Percentiles rank a stretch among this genome's conserved stretches.
Conservation (phyloP, 208 protist genomes). For the Porcisia hertigi region DNA sequence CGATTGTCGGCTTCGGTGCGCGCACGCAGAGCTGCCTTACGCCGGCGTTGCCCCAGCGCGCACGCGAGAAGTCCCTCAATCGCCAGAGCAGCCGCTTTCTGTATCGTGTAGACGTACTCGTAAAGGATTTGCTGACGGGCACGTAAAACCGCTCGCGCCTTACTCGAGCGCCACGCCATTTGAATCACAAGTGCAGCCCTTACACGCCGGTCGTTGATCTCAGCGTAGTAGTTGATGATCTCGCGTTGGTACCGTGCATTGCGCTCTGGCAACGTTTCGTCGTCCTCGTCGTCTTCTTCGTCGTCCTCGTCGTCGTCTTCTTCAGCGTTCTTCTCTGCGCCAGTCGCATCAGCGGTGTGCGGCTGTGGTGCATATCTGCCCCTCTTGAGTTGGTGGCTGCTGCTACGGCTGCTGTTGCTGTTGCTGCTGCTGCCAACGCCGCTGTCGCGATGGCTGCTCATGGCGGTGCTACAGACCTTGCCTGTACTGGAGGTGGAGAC, state of each 20-base stretch:
- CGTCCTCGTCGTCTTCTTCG: slow-evolving; percentile 46
- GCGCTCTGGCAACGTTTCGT: slow-evolving; percentile 62
- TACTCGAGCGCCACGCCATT: slow-evolving; percentile 58
- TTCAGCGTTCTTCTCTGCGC: not conserved
- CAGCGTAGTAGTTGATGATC: slow-evolving; percentile 47
- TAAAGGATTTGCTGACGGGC: slow-evolving; percentile 69
- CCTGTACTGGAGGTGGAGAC: not conserved
- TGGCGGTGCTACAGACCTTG: not conserved
- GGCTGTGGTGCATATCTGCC: not conserved
- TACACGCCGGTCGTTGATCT: slow-evolving; percentile 41
- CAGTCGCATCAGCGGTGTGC: not conserved
- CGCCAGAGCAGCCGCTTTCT: slow-evolving; percentile 68
- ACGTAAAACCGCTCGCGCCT: slow-evolving; percentile 47
- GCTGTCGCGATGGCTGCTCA: not conserved
- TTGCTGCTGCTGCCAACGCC: not conserved
- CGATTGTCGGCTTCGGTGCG: not conserved
- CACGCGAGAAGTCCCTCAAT: slow-evolving; percentile 49
- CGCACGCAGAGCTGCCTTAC: slow-evolving; percentile 6
- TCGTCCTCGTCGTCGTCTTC: slow-evolving; percentile 3
- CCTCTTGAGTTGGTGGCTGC: not conserved
- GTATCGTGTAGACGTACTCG: slow-evolving; percentile 47
- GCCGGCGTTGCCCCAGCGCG: slow-evolving; percentile 28
- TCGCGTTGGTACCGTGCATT: slow-evolving; percentile 64
- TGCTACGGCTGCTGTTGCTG: not conserved
- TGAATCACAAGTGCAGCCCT: slow-evolving; percentile 56